Evolutionary conservation across 2,329 filamentous ascomycete species (phyloP), one percentile per base, ranked within the genome.

Genomic region (Pleoardoris graminearum): DNA sequence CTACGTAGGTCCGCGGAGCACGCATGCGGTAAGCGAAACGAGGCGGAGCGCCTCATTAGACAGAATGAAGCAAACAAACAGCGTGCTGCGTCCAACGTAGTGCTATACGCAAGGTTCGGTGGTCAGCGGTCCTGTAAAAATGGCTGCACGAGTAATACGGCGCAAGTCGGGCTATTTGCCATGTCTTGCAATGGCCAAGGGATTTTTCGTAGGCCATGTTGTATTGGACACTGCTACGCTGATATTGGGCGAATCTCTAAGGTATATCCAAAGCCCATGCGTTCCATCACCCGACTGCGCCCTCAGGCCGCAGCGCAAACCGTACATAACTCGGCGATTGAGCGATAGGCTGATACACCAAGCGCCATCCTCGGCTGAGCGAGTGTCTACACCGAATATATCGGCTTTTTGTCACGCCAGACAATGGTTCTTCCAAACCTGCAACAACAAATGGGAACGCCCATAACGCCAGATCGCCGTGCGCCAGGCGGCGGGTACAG

Each of bases 311-410:
- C 42, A 45, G 42, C 42, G 29, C 22, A 47, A 51, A 41, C 49
- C 49, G 21, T 51, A 51, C 42, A 46, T 47, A 47, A 29, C 49
- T 51, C 42, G 29, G 42, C 16, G 42, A 39, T 37, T 29, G 30
- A 51, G 39, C 33, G 39, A 51, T 47, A 51, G 49, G 43, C 49
- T 51, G 42, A 45, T 41, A 39, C 48, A 16, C 33, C 33, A 39
- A 50, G 39, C 41, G 25, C 49, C 42, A 33, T 42, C 42, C 43
- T 47, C 42, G 42, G 29, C 49, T 41, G 29, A 35, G 49, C 42
- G 42, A 39, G 42, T 41, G 33, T 32, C 23, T 46, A 22, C 41
- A 27, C 17, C 32, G 23, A 21, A 29, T 11, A 19, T 22, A 17
- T 29, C 39, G 48, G 27, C 38, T 22, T 36, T 29, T n/a, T 43